Evolutionary conservation across 2,329 filamentous ascomycete species (phyloP), one percentile per base, ranked within the genome.

Genomic region (Polychaeton citri): DNA sequence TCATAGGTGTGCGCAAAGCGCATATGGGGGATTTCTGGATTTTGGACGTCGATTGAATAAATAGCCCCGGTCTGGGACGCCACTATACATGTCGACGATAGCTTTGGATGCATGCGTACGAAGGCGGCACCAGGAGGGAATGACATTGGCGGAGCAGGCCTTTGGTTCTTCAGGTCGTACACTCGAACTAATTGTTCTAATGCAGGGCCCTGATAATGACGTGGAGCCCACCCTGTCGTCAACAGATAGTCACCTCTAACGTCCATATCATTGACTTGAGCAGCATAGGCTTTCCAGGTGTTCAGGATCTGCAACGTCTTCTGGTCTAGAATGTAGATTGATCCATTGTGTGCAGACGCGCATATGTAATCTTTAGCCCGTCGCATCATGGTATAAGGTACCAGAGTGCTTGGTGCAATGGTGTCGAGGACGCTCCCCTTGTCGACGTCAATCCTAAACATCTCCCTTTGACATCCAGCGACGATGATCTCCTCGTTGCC

Each of bases 231-330:
- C 21, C 90, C 90, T 57, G 90, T 98, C 4, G 90, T 96, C 16
- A 96, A 81, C 36, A 98, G 76, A 46, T 90, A 90, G 57, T 96
- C 88, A 52, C 90, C 84, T 53, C 90, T 83, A 6, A 87, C 85
- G 62, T 98, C 90, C 83, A 98, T 95, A 57, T 96, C 88, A 57
- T 85, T 94, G 55, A 98, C 83, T 35, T 78, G 74, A 6, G 84
- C 82, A 2, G 80, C 79, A 54, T 98, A 90, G 1, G 88, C 86
- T 54, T 84, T 84, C 82, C 90, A 98, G 8, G 75, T 76, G 55
- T 88, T 92, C 47, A 90, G 68, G 4, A 94, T 71, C 30, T 74
- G 72, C 51, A 93, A 82, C 38, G 71, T 83, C 37, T 74, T 66
- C 1, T 87, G 74, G 52, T 94, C 88, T 16, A 98, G 68, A 19